A percentile compares a stretch with the other conserved stretches of the same genome.
These are phyloP conservation scores for Arabidopsis hybrid DNA, from an alignment of 441 rosid genomes.

Conservation along the genomic window DNA sequence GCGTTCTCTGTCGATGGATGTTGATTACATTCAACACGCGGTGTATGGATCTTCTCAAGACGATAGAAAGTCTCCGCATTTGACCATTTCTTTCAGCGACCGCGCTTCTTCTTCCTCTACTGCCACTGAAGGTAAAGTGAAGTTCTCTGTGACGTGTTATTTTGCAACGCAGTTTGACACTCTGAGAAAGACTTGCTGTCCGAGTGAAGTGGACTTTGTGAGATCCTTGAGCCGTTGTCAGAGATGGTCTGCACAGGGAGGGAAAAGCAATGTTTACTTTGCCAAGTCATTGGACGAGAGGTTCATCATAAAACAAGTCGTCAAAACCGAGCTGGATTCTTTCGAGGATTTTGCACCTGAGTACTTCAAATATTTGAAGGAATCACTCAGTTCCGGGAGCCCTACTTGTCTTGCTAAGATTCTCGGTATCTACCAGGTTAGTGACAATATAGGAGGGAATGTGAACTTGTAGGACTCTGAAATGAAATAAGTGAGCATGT, in stretches of 20 bases:
- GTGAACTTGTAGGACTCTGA: background rate
- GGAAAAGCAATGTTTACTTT: constrained; percentile 93
- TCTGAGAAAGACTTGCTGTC: constrained; percentile 83
- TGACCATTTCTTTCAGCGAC: constrained; percentile 73
- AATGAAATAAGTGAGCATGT: constrained; percentile 9
- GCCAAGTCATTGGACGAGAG: constrained; percentile 94
- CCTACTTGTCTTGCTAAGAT: constrained; percentile 98
- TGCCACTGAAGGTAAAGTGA: constrained; percentile 67
- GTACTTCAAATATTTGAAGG: constrained; percentile 80
- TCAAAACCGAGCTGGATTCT: constrained; percentile 86
- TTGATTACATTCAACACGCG: constrained; percentile 62
- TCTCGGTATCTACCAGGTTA: constrained; percentile 97
- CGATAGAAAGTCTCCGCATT: constrained; percentile 72
- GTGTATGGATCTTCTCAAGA: constrained; percentile 73
- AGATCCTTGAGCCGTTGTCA: constrained; percentile 87
- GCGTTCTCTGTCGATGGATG: constrained; percentile 72
- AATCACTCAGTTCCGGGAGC: constrained; percentile 71
- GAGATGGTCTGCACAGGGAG: constrained; percentile 96
- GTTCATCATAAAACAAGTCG: constrained; percentile 90
- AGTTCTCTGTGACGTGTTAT: constrained; percentile 87
- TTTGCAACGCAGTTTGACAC: constrained; percentile 87
- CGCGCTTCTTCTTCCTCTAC: constrained; percentile 49
- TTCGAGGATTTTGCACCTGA: constrained; percentile 84
- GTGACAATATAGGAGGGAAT: constrained; percentile 8
- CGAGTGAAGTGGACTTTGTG: constrained; percentile 75